Percentiles rank a stretch among this genome's conserved stretches.
Conservation (phyloP, 805 yeast species). For the Pichia heedii region DNA sequence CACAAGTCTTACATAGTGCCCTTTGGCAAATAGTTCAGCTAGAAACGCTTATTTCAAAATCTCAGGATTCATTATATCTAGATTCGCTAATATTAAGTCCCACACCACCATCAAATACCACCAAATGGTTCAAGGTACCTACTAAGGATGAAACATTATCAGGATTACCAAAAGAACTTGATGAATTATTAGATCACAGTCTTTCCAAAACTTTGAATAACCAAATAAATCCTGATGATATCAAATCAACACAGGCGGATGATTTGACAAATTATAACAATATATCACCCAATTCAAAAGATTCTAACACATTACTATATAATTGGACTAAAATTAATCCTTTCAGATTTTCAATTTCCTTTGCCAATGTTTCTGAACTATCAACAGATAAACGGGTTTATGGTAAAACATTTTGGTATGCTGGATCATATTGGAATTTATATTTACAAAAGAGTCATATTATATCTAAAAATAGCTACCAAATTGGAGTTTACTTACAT, state of each 20-base stretch:
- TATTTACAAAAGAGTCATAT: constrained; percentile 40
- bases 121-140: constrained; percentile 34
- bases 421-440: constrained; percentile 53
- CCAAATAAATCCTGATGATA: constrained; percentile 12
- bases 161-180: constrained; percentile 34
- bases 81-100: constrained; percentile 23
- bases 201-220: constrained; percentile 2
- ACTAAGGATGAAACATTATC: constrained; percentile 39
- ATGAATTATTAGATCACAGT: constrained; percentile 10
- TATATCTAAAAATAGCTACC: constrained; percentile 33
- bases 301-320: constrained; percentile 15
- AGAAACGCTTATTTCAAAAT: constrained; percentile 30
- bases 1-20: constrained; percentile 34
- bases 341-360: constrained; percentile 44
- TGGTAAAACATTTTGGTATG: constrained; percentile 47
- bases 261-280: constrained; percentile 5
- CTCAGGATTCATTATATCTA: constrained; percentile 22
- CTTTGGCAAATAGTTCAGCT: constrained; percentile 41
- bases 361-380: constrained; percentile 38
- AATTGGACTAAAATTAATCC: constrained; percentile 42
- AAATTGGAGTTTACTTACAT: constrained; percentile 49
- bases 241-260: constrained; percentile 20
- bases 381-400: constrained; percentile 39
- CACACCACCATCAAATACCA: constrained; percentile 19
- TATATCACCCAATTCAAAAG: neutral